phyloP scores from a whole-genome alignment of 768 basidiomycete species.

The Bullera alba region DNA sequence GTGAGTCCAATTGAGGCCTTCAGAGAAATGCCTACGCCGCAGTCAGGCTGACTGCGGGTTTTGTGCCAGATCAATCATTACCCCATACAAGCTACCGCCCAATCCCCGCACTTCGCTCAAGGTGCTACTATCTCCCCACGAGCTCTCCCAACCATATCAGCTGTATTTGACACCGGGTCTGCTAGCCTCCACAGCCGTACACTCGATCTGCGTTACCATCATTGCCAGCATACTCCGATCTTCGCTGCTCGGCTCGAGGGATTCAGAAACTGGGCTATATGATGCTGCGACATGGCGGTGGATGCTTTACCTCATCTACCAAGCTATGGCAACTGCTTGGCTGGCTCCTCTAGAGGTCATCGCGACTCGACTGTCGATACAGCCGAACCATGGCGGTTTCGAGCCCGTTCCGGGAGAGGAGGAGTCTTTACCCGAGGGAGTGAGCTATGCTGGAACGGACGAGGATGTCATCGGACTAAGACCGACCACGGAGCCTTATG shows the following conservation, averaged over 20 bases:
- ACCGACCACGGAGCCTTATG: slow-evolving; percentile 43
- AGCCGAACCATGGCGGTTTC: slow-evolving; percentile 32
- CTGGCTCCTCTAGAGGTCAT: slow-evolving; percentile 44
- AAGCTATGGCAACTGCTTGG: slow-evolving; percentile 37
- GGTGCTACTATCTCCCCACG: slow-evolving; percentile 39
- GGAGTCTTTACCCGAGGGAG: slow-evolving; percentile 32
- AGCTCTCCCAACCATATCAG: slow-evolving; percentile 35
- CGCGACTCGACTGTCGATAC: slow-evolving; percentile 38
- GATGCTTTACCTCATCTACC: slow-evolving; percentile 40
- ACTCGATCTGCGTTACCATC: slow-evolving; percentile 41
- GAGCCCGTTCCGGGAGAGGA: slow-evolving; percentile 8
- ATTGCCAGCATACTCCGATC: slow-evolving; percentile 35
- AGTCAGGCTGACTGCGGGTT: neutral
- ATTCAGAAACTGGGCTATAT: slow-evolving; percentile 21
- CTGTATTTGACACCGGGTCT: slow-evolving; percentile 45
- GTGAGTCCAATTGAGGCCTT: slow-evolving; percentile 28
- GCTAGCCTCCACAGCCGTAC: slow-evolving; percentile 34
- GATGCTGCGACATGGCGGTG: slow-evolving; percentile 24
- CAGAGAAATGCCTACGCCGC: too few species aligned
- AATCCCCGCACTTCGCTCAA: slow-evolving; percentile 32
- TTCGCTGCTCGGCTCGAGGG: slow-evolving; percentile 20
- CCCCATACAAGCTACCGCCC: slow-evolving; percentile 41
- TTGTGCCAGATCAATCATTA: slow-evolving; percentile 43
- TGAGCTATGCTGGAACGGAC: slow-evolving; percentile 37
- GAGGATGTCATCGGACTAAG: slow-evolving; percentile 46